Base-by-base conservation (phyloP, 768 basidiomycete genomes). In the Ephemerocybe angulata region DNA sequence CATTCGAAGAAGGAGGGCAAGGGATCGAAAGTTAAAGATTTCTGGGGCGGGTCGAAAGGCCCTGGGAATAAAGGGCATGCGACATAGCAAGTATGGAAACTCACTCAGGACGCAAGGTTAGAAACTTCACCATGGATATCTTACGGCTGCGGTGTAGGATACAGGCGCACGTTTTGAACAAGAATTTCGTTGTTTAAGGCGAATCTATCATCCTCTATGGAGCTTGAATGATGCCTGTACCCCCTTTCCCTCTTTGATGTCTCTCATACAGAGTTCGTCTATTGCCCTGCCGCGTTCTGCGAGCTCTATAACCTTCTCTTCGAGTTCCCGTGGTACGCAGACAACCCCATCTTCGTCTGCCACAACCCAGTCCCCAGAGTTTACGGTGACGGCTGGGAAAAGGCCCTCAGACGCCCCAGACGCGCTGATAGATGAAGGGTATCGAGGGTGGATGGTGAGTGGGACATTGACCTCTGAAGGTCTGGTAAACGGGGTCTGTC, bases 271-370 rank as follows among this genome's bases (percentile, higher is more conserved):
- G 54, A 70, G 75, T 21, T 73, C 84, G 67, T 97, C 95, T 13
- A 88, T 70, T 47, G 81, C 79, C 61, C 79, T 75, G 15, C 81
- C 84, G 60, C 77, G 77, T 27, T 63, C 58, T n/a, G 87, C 90
- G 22, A 81, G 52, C 37, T 81, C 75, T 4, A 84, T 60, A 1
- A 91, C 90, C 54, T 80, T 65, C 17, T 70, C 70, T 31, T 83
- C 76, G 43, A 85, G 59, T 3, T 69, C 72, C 30, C 66, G 70
- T 2, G 91, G 86, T 25, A 96, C 80, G 62, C 85, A 90, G 2
- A 98, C 90, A 1, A 95, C 90, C 1, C 95, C 93, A 65, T 97
- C 90, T 54, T 84, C 79, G 67, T 97, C 94, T 24, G 85, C 92
- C n/a, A 94, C 67, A 46, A 96, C 80, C 78, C 86, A 81, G 67